Evolutionary conservation across 352 stramenopile species (phyloP).

Genomic region (Blastocystis hominis): DNA sequence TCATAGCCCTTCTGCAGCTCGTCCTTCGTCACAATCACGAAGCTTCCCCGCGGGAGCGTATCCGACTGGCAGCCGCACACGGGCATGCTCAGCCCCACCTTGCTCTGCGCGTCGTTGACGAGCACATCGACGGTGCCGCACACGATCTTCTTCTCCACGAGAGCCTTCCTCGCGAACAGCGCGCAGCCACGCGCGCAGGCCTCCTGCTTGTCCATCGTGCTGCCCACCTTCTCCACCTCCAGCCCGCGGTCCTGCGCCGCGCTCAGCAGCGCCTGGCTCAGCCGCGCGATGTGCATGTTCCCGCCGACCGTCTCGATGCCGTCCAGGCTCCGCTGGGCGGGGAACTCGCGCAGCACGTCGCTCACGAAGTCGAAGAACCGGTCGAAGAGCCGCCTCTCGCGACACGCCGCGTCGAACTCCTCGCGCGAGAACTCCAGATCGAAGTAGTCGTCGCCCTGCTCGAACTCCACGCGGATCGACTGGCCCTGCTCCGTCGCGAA

Average conservation of each 20-base stretch:
- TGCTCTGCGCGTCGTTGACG: not conserved
- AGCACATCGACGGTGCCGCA: not conserved
- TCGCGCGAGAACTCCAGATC: not conserved
- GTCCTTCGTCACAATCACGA: not conserved
- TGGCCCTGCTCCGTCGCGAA: not conserved
- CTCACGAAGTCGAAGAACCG: conserved; percentile 35
- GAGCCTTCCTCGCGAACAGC: conserved; percentile 18
- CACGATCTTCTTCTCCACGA: not conserved
- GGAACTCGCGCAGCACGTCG: not conserved
- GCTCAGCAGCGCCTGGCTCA: not conserved
- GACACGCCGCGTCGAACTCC: conserved; percentile 8
- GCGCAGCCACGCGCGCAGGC: conserved; percentile 34
- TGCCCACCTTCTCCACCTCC: not conserved
- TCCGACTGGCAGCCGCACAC: not conserved
- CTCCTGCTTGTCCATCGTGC: conserved; percentile 17
- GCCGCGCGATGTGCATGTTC: not conserved
- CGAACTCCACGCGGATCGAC: not conserved
- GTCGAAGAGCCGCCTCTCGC: not conserved
- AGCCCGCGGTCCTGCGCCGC: not conserved
- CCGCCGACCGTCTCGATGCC: not conserved
- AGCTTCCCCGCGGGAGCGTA: not conserved
- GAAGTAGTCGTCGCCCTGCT: not conserved
- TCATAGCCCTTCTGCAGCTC: not conserved
- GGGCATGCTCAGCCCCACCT: not conserved
- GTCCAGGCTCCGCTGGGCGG: not conserved